Conservation (phyloP, 202 grass and related monocot genomes). For the Brachypodium distachyon region DNA sequence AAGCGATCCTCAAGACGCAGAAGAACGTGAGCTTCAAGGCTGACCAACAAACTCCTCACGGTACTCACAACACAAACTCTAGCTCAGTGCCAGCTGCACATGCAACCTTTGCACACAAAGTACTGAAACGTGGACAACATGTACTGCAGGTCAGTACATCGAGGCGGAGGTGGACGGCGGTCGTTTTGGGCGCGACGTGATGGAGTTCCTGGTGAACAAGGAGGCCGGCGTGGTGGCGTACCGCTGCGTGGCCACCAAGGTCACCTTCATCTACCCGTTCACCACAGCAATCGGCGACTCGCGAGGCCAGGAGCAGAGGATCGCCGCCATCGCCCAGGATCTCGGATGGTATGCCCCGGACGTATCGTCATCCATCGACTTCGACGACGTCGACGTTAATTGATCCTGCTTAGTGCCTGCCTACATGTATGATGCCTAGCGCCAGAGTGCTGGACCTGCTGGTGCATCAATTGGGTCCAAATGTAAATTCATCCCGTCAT, state of each 20-base stretch:
- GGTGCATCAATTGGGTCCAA: too few relatives aligned
- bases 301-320: slow-evolving; percentile 63
- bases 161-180: slow-evolving; percentile 67
- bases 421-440: too few relatives aligned
- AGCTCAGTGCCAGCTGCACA: too few relatives aligned
- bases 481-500: too few relatives aligned
- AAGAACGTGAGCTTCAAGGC: slow-evolving; percentile 44
- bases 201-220: slow-evolving; percentile 74
- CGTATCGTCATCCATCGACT: slow-evolving; percentile 50
- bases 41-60: slow-evolving; percentile 60
- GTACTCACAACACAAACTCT: too few relatives aligned
- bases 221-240: slow-evolving; percentile 51
- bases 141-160: slow-evolving; percentile 73
- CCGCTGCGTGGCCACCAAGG: slow-evolving; percentile 73
- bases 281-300: slow-evolving; percentile 81
- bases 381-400: neutral
- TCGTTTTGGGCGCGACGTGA: slow-evolving; percentile 60
- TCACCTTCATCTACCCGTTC: slow-evolving; percentile 89
- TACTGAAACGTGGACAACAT: too few relatives aligned
- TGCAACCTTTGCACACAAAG: too few relatives aligned
- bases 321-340: slow-evolving; percentile 52
- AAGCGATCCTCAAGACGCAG: slow-evolving; percentile 70
- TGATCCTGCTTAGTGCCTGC: too few relatives aligned
- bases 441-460: too few relatives aligned
- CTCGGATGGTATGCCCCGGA: slow-evolving; percentile 77